Conservation (phyloP, 2,329 filamentous ascomycete genomes). For the Aspergillus oerlinghausenensis region DNA sequence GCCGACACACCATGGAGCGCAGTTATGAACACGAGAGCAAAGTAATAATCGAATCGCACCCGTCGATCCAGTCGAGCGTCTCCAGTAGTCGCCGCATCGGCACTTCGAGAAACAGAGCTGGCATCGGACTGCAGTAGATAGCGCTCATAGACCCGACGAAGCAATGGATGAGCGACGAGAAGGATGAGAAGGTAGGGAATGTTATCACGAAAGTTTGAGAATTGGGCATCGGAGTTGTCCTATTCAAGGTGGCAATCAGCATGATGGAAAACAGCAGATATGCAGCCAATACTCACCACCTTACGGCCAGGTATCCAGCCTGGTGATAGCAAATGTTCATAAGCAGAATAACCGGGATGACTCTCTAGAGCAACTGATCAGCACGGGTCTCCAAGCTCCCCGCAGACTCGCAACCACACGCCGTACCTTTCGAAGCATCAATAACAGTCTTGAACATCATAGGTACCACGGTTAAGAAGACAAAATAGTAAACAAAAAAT, state of each 20-base stretch:
- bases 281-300: slow-evolving; percentile 56
- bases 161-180: slow-evolving; percentile 70
- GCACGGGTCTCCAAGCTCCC: slow-evolving; percentile 4
- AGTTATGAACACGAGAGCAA: slow-evolving; percentile 72
- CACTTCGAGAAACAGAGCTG: slow-evolving; percentile 15
- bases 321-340: slow-evolving; percentile 62
- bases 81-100: slow-evolving; percentile 31
- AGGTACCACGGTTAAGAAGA: slow-evolving; percentile 64
- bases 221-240: slow-evolving; percentile 89
- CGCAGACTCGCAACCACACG: not conserved
- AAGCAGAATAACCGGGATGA: slow-evolving; percentile 76
- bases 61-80: slow-evolving; percentile 63
- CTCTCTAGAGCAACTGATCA: slow-evolving; percentile 52
- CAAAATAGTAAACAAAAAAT: slow-evolving; percentile 73
- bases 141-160: slow-evolving; percentile 67
- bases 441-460: slow-evolving; percentile 90
- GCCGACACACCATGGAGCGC: slow-evolving; percentile 81
- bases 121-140: slow-evolving; percentile 42
- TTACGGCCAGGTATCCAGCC: slow-evolving; percentile 93
- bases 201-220: slow-evolving; percentile 77
- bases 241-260: slow-evolving; percentile 33
- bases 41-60: slow-evolving; percentile 74
- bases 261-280: not conserved
- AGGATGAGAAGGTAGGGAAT: slow-evolving; percentile 74
- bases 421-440: slow-evolving; percentile 74